Base-by-base conservation (phyloP, 2,329 filamentous ascomycete genomes). In the Macrophomina tecta region DNA sequence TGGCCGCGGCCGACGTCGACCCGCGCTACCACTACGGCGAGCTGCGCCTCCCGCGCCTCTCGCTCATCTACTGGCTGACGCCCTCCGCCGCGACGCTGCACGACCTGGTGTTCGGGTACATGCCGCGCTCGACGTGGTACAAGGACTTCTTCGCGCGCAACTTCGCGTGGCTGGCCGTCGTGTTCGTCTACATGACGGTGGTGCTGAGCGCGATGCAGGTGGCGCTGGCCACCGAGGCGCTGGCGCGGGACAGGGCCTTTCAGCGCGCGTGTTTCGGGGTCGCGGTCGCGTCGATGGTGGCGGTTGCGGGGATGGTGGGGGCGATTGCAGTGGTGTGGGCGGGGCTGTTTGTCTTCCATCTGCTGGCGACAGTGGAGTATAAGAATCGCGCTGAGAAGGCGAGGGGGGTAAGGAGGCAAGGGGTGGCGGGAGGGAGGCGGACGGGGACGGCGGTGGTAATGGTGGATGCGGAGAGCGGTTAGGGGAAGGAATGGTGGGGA, bases 11-110 rank as follows among this genome's bases (percentile, higher is more conserved):
- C 51, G 64, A 58, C 3, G 75, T 79, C n/a, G 78, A 79, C 67
- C 69, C 72, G 49, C 77, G 77, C 2, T 79, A 74, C 65, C 73
- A 76, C 32, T 79, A 76, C 61, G 77, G 77, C 18, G 77, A 78
- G 51, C 64, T 79, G 40, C 70, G 77, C 0, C 69, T 79, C 1
- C 73, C 75, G 0, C 70, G 78, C 12, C 75, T 79, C 11, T 2
- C 42, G 11, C 42, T 45, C 42, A 45, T 45, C 42, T n/a, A 45
- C 42, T 45, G 16, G 11, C 42, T 45, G 11, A 14, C 42, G 8
- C 42, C 42, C 42, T 45, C 42, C 11, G 16, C 42, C 12, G 11
- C 42, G 8, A 45, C 42, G 11, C 42, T 16, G 42, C 42, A n/a
- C 42, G 42, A 45, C 42, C 42, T 45, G 11, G 42, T 5, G 9